A percentile compares a stretch with the other conserved stretches of the same genome.
These are phyloP conservation scores for Kokia cookei DNA, from an alignment of 441 rosid species.

Conservation along the genomic window DNA sequence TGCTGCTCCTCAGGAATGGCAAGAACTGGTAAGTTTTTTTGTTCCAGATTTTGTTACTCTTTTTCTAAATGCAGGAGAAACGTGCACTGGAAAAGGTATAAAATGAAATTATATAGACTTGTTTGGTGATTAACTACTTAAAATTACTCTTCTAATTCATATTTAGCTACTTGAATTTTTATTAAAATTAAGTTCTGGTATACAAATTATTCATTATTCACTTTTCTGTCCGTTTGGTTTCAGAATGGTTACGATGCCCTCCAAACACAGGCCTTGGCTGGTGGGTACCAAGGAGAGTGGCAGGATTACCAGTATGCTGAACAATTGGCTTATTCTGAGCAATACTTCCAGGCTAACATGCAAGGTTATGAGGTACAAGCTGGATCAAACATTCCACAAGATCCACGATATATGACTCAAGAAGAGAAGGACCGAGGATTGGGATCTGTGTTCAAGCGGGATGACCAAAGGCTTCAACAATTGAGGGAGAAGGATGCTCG, in stretches of 20 bases:
- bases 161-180: background rate
- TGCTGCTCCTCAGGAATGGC: slow-evolving; percentile 71
- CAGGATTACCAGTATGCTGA: slow-evolving; percentile 85
- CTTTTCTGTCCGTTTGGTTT: slow-evolving; percentile 13
- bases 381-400: slow-evolving; percentile 36
- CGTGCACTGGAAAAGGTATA: background rate
- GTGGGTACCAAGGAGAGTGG: slow-evolving; percentile 85
- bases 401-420: slow-evolving; percentile 89
- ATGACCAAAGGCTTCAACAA: slow-evolving; percentile 92
- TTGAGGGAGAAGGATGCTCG: slow-evolving; percentile 85
- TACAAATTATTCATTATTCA: background rate
- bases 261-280: slow-evolving; percentile 67
- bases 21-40: slow-evolving; percentile 55
- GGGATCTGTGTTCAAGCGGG: slow-evolving; percentile 97
- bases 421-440: slow-evolving; percentile 97
- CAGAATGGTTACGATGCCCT: slow-evolving; percentile 74
- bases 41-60: background rate
- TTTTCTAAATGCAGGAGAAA: background rate
- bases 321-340: slow-evolving; percentile 75
- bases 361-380: slow-evolving; percentile 59
- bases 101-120: background rate
- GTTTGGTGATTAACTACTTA: background rate
- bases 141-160: background rate
- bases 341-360: slow-evolving; percentile 65
- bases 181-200: background rate